Base-by-base conservation (phyloP, 345 rosid genomes). In the Salix brachista region DNA sequence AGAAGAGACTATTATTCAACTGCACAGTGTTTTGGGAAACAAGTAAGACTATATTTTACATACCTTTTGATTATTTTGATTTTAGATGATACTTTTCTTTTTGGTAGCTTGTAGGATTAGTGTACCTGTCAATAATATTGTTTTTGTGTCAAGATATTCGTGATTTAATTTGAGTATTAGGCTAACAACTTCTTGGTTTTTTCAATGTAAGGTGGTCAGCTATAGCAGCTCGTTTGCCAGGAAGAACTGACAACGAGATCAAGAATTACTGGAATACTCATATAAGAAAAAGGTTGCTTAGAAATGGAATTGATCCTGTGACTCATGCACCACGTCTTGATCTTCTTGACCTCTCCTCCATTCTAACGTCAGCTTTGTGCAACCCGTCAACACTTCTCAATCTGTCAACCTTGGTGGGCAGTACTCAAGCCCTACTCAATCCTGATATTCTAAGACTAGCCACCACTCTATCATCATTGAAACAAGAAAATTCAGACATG, bases 261-360 rank as follows among this genome's bases (percentile, higher is more conserved):
- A 96, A 96, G 85, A 96, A 96, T 74, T 90, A 88, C 73, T 96
- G 99, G 99, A 93, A 96, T 87, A 96, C 99, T 32, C 96, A 88
- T 61, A 91, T 93, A 41, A 86, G 97, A 25, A 96, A 92, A 80
- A 87, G 96, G 85, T 96, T 96, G 17, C 88, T 91, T 6, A 82
- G 91, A 60, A 91, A 87, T 75, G 99, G 98, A 30, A 96, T 96
- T 30, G 98, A 96, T 72, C 98, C 99, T 6, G 96, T 96, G 3
- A 96, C 99, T 62, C 99, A 96, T 69, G 80, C 96, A 8, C 92
- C 98, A 1, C 90, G 97, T 23, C 86, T 93, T 34, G 97, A 91
- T 85, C 85, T 89, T 77, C 89, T 88, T 9, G 92, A 91, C 58
- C 78, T 95, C 2, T 88, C 99, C n/a, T 83, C 97, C 9, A 77